These are phyloP conservation scores for Ascoidea rubescens DNA, from an alignment of 805 yeast genomes.

Conservation along the genomic window DNA sequence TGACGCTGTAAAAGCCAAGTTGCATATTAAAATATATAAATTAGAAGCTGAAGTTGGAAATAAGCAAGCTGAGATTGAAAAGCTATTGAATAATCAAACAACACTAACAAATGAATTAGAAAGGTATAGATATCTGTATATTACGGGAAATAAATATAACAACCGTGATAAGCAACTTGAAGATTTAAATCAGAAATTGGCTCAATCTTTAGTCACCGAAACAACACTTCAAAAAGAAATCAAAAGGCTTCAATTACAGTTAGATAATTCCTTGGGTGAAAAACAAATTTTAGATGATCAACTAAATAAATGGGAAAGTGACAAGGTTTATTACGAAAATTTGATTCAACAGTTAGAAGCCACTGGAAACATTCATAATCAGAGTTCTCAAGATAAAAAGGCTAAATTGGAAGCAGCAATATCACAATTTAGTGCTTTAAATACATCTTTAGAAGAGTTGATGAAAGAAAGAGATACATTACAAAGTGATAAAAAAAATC, in stretches of 20 bases:
- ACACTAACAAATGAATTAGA: conserved; percentile 41
- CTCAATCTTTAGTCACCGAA: conserved; percentile 45
- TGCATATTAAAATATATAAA: conserved; percentile 34
- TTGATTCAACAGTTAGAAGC: conserved; percentile 25
- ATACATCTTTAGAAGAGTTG: conserved; percentile 46
- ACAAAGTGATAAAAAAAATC: conserved; percentile 30
- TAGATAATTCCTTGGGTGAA: conserved; percentile 38
- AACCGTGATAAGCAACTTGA: conserved; percentile 34
- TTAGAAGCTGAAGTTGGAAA: conserved; percentile 45
- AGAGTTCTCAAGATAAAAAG: conserved; percentile 31
- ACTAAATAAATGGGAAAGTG: conserved; percentile 17
- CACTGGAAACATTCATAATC: conserved; percentile 26
- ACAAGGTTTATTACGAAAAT: conserved; percentile 26
- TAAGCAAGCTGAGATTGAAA: conserved; percentile 38
- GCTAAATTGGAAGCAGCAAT: conserved; percentile 29
- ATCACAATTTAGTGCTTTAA: conserved; percentile 41
- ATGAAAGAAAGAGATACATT: conserved; percentile 49
- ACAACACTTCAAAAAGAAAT: conserved; percentile 50
- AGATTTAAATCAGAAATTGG: conserved; percentile 36
- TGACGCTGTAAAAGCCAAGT: conserved; percentile 37
- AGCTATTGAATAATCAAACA: conserved; percentile 31
- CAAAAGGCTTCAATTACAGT: conserved; percentile 44
- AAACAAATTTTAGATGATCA: conserved; percentile 23
- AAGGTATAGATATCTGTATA: conserved; percentile 34
- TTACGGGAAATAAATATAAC: conserved; percentile 19